Percentiles rank a stretch among this genome's conserved stretches.
Evolutionary conservation across 2,329 filamentous ascomycete species (phyloP).

Genomic region (Xylariaceae sp.): DNA sequence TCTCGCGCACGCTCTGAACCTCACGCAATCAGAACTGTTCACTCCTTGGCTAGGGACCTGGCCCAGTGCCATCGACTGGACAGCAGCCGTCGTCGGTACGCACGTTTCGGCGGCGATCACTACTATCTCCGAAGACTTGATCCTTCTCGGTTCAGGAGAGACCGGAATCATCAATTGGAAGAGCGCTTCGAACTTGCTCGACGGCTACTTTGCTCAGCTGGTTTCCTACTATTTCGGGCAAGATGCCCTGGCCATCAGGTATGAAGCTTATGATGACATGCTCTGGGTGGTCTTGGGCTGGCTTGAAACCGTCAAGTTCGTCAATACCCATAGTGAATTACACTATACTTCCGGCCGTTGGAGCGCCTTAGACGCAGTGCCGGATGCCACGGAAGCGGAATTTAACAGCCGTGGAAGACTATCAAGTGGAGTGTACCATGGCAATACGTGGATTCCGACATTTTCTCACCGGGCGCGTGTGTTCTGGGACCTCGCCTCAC

Average conservation of each 20-base stretch:
- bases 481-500: constrained; percentile 76
- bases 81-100: constrained; percentile 76
- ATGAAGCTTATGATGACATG: constrained; percentile 84
- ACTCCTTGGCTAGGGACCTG: constrained; percentile 72
- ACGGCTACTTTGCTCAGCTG: constrained; percentile 73
- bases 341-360: constrained; percentile 45
- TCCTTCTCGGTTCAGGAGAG: constrained; percentile 30
- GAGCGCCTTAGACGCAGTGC: constrained; percentile 14
- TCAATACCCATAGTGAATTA: constrained; percentile 59
- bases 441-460: constrained; percentile 64
- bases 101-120: constrained; percentile 68
- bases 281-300: constrained; percentile 92
- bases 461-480: constrained; percentile 79
- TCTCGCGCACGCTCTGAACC: constrained; percentile 60
- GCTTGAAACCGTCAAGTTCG: constrained; percentile 76
- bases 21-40: constrained; percentile 76
- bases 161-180: constrained; percentile 39
- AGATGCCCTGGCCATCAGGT: constrained; percentile 66
- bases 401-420: constrained; percentile 18
- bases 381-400: constrained; percentile 25
- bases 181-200: constrained; percentile 70
- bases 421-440: constrained; percentile 61
- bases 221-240: constrained; percentile 82
- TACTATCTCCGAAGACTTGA: constrained; percentile 60
- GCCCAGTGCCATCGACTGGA: constrained; percentile 90